Conservation (phyloP, 371 early-diverging fungal species). For the Phascolomyces articulosus region DNA sequence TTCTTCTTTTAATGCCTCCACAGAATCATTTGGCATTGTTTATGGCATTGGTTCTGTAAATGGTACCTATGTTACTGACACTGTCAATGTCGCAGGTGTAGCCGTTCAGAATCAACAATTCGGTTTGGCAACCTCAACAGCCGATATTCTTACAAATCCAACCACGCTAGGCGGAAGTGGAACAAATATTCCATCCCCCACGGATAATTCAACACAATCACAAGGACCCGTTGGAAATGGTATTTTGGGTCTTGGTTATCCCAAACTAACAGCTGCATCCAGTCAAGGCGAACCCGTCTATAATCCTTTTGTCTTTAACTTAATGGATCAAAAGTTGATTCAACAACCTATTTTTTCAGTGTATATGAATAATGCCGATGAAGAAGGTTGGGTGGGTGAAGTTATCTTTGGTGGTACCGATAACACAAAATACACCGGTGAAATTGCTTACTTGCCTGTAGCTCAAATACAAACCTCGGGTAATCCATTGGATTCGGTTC, state of each 20-base stretch:
- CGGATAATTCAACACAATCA: background rate
- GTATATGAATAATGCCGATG: conserved; percentile 32
- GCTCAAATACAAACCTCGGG: conserved; percentile 17
- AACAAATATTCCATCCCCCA: conserved; percentile 8
- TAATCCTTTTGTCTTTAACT: conserved; percentile 46
- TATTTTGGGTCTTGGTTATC: conserved; percentile 50
- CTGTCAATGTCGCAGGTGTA: conserved; percentile 35
- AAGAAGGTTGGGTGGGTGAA: conserved; percentile 51
- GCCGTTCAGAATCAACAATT: conserved; percentile 42
- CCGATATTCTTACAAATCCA: conserved; percentile 37
- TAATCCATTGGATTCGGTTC: conserved; percentile 6
- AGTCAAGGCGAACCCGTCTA: conserved; percentile 24
- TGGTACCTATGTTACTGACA: conserved; percentile 47
- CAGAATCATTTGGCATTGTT: conserved; percentile 21
- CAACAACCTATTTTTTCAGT: conserved; percentile 39
- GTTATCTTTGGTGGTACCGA: conserved; percentile 66
- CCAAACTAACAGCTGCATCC: conserved; percentile 35
- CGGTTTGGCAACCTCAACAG: conserved; percentile 35
- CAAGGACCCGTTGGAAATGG: conserved; percentile 30
- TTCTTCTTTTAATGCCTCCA: conserved; percentile 29
- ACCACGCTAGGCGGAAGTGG: conserved; percentile 23
- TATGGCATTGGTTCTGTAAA: conserved; percentile 50
- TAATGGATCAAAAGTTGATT: conserved; percentile 37
- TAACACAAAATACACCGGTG: conserved; percentile 52
- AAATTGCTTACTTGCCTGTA: conserved; percentile 50